These are phyloP conservation scores for Arxiozyma slooffiae DNA, from an alignment of 1,139 yeast genomes.

Conservation along the genomic window DNA sequence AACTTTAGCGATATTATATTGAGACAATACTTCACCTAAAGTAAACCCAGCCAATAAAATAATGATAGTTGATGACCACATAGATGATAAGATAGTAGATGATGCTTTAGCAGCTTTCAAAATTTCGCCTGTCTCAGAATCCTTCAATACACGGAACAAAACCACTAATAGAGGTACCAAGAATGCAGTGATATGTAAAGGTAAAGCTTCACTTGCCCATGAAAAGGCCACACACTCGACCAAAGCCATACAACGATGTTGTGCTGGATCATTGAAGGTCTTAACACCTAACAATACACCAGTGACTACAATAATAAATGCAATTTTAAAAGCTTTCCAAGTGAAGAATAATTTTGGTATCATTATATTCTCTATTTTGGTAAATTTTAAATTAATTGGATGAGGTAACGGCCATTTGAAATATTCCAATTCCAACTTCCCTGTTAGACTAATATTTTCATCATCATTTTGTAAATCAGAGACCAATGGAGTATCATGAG, in stretches of 20 bases:
- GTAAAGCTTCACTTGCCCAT: constrained; percentile 71
- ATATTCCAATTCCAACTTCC: constrained; percentile 25
- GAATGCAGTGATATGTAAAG: constrained; percentile 57
- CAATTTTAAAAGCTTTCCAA: constrained; percentile 37
- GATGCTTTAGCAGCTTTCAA: constrained; percentile 50
- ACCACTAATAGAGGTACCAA: constrained; percentile 52
- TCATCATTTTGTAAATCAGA: constrained; percentile 22
- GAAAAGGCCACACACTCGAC: constrained; percentile 56
- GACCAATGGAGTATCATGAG: constrained; percentile 32
- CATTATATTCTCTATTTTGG: constrained; percentile 22
- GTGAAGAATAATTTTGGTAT: constrained; percentile 35
- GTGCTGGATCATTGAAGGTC: constrained; percentile 51
- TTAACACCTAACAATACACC: constrained; percentile 42
- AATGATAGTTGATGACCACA: constrained; percentile 73
- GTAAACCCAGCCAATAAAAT: constrained; percentile 66
- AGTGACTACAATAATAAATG: constrained; percentile 39
- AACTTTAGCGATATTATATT: constrained; percentile 59
- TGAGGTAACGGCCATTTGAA: constrained; percentile 26
- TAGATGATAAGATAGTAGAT: constrained; percentile 43
- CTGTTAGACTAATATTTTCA: constrained; percentile 10
- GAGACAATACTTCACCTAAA: constrained; percentile 62
- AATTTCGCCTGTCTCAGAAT: constrained; percentile 39
- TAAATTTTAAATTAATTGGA: constrained; percentile 34
- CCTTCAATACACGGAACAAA: constrained; percentile 46
- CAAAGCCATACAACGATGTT: constrained; percentile 58